Conservation (phyloP, 1,139 yeast genomes). For the Magnusiomyces sp. region DNA sequence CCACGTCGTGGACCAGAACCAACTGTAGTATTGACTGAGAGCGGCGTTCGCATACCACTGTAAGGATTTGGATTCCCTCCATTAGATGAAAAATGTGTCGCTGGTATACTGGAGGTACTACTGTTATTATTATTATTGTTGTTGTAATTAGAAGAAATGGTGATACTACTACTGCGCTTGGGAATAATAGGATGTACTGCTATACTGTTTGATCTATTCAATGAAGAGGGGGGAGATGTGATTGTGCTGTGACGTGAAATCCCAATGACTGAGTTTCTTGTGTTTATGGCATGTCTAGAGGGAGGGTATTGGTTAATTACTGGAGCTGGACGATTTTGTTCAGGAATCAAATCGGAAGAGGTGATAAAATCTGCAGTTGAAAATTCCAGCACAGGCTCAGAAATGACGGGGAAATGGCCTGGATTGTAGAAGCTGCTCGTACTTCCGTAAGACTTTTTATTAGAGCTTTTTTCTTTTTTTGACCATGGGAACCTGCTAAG, state of each 20-base stretch:
- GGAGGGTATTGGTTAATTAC: conserved; percentile 10
- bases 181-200: not conserved
- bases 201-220: not conserved
- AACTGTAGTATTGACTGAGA: no score
- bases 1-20: no score
- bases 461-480: not conserved
- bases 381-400: conserved; percentile 13
- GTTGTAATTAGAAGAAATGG: no score
- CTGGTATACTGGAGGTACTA: no score
- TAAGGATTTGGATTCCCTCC: no score
- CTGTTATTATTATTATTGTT: no score
- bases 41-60: no score
- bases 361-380: conserved; percentile 13
- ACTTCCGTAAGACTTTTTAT: not conserved
- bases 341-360: conserved; percentile 3
- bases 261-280: conserved; percentile 11
- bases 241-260: not conserved
- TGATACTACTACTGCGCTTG: not conserved
- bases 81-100: no score
- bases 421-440: conserved; percentile 7
- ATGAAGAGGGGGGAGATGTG: not conserved
- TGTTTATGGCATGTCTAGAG: conserved; percentile 12
- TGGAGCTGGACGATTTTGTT: conserved; percentile 10
- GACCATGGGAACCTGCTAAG: not conserved
- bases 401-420: conserved; percentile 14